A percentile compares a stretch with the other conserved stretches of the same genome.
Conservation (phyloP, 140 eudicot genomes). For the Cichorium intybus region DNA sequence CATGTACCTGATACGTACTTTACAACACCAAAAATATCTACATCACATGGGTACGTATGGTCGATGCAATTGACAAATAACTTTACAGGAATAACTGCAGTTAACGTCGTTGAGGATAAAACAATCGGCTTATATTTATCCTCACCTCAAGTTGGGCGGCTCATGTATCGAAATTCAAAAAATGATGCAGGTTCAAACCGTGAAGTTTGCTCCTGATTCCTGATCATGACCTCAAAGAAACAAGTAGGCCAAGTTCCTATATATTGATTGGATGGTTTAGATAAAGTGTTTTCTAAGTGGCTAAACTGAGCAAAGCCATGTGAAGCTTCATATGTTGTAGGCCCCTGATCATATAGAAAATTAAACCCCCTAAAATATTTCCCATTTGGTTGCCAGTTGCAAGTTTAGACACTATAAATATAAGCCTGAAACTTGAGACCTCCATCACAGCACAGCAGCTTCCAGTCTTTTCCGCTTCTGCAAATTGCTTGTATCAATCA, state of each 20-base stretch:
- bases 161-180: background rate
- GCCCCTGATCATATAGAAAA: background rate
- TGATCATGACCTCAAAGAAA: background rate
- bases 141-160: background rate
- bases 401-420: constrained; percentile 15
- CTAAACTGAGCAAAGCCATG: constrained; percentile 20
- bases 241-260: constrained; percentile 11
- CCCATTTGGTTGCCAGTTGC: constrained; percentile 14
- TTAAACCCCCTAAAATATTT: constrained; percentile 3
- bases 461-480: background rate
- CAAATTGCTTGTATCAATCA: background rate
- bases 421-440: background rate
- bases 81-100: background rate
- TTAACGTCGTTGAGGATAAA: background rate
- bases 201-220: background rate
- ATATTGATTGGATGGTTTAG: background rate
- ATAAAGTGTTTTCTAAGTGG: background rate
- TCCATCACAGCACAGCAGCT: constrained; percentile 12
- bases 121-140: background rate
- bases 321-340: background rate
- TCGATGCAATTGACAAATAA: background rate
- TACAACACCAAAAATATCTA: too few species aligned
- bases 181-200: background rate
- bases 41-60: too few species aligned
- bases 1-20: too few species aligned